phyloP scores from a whole-genome alignment of 345 rosid species.

The Dipteronia sinensis region DNA sequence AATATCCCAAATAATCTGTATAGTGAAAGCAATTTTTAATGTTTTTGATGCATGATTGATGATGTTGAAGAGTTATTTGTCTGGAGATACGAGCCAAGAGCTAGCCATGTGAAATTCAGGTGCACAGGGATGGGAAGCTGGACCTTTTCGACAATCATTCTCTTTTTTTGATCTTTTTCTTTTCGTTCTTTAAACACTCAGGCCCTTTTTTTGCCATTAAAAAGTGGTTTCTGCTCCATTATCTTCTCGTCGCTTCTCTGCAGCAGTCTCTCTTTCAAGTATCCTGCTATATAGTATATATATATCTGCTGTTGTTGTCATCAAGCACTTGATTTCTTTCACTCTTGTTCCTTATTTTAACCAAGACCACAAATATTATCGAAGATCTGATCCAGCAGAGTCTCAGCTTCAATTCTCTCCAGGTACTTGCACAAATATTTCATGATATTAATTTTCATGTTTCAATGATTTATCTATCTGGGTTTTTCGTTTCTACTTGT shows the following conservation, averaged over 20 bases:
- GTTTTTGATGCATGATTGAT: slow-evolving; percentile 24
- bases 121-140: slow-evolving; percentile 34
- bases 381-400: not conserved
- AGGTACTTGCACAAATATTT: not conserved
- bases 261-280: not conserved
- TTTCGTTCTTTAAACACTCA: no score
- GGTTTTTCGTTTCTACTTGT: no score
- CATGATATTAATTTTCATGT: no score
- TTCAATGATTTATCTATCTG: no score
- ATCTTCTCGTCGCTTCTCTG: slow-evolving; percentile 13
- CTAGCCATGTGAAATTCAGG: slow-evolving; percentile 36
- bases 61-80: not conserved
- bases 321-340: no score
- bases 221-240: slow-evolving; percentile 14
- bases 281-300: no score
- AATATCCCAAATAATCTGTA: not conserved
- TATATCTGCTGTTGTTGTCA: no score
- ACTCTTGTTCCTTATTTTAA: not conserved
- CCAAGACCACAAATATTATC: not conserved
- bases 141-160: slow-evolving; percentile 29
- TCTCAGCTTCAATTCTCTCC: not conserved
- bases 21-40: slow-evolving; percentile 7
- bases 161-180: not conserved
- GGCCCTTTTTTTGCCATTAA: slow-evolving; percentile 15
- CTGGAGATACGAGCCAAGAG: slow-evolving; percentile 28